Conservation (phyloP, 192 early-diverging fungal genomes). For the Paraglomus occultum region DNA sequence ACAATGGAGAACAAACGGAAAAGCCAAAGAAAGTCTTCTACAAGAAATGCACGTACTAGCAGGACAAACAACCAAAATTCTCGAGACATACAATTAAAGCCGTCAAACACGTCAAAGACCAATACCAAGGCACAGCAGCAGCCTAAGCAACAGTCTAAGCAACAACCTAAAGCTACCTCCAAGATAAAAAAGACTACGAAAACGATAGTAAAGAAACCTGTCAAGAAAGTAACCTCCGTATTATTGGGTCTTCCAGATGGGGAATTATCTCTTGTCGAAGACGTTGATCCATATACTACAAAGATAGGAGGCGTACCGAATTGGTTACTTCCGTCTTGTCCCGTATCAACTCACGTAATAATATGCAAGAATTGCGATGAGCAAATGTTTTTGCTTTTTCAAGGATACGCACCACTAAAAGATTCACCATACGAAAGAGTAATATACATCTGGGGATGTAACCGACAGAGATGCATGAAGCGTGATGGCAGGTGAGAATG, state of each 20-base stretch:
- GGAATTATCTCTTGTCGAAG: constrained; percentile 40
- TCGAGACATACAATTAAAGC: too few species aligned
- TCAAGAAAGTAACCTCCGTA: constrained; percentile 39
- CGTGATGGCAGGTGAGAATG: constrained; percentile 54
- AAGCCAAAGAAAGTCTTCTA: too few species aligned
- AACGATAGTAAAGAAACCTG: constrained; percentile 5
- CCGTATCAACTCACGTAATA: constrained; percentile 34
- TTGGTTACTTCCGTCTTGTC: constrained; percentile 42
- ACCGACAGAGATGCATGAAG: constrained; percentile 68
- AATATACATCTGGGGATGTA: constrained; percentile 82
- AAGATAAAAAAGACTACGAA: constrained; percentile 6
- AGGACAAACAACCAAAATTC: too few species aligned
- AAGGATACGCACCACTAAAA: constrained; percentile 72
- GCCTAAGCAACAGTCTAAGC: too few species aligned
- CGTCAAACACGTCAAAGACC: too few species aligned
- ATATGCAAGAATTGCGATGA: constrained; percentile 58
- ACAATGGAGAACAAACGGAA: too few species aligned
- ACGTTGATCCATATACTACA: constrained; percentile 56
- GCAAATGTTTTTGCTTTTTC: constrained; percentile 66
- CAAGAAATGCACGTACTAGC: too few species aligned
- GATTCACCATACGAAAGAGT: constrained; percentile 69
- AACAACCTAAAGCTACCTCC: too few species aligned
- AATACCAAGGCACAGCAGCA: too few species aligned
- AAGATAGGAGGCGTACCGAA: constrained; percentile 66
- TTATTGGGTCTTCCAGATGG: constrained; percentile 52